Percentiles rank a stretch among this genome's conserved stretches.
These are phyloP conservation scores for Amphicarpaea edgeworthii DNA, from an alignment of 306 rosid genomes.

Conservation along the genomic window DNA sequence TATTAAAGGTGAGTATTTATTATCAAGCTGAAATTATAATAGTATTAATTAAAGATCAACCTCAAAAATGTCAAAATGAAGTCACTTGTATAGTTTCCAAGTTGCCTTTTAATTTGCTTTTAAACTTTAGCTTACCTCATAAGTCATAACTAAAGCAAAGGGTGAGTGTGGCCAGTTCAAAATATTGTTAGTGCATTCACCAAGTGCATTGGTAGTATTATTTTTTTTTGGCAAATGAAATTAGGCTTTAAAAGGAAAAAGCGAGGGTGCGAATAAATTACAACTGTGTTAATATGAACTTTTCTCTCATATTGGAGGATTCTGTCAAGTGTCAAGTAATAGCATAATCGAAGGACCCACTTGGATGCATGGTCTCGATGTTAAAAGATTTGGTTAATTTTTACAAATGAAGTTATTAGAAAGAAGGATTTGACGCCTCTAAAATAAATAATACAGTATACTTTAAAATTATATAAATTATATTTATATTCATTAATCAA, in stretches of 20 bases:
- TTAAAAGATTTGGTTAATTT: too few relatives aligned
- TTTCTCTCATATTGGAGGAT: conserved; percentile 26
- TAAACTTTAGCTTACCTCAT: conserved; percentile 2
- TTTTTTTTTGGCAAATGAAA: conserved; percentile 31
- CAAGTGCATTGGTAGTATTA: neutral
- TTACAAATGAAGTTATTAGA: too few relatives aligned
- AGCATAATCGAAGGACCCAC: neutral
- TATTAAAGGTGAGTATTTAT: neutral
- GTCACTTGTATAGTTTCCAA: neutral
- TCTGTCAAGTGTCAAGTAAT: neutral
- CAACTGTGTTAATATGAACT: neutral
- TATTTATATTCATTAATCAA: neutral
- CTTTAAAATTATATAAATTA: neutral
- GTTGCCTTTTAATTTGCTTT: conserved; percentile 17
- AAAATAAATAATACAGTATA: too few relatives aligned
- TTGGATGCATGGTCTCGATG: too few relatives aligned
- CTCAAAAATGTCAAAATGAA: neutral
- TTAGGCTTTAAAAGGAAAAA: conserved; percentile 20
- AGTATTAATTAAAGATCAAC: neutral
- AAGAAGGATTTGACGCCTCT: too few relatives aligned
- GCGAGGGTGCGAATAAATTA: neutral
- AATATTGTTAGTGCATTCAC: conserved; percentile 32
- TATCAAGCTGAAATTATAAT: neutral
- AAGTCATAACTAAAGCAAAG: conserved; percentile 26
- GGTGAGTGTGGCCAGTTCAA: conserved; percentile 6